Base-by-base conservation (phyloP, 2,329 filamentous ascomycete species). In the Saccharata proteae region DNA sequence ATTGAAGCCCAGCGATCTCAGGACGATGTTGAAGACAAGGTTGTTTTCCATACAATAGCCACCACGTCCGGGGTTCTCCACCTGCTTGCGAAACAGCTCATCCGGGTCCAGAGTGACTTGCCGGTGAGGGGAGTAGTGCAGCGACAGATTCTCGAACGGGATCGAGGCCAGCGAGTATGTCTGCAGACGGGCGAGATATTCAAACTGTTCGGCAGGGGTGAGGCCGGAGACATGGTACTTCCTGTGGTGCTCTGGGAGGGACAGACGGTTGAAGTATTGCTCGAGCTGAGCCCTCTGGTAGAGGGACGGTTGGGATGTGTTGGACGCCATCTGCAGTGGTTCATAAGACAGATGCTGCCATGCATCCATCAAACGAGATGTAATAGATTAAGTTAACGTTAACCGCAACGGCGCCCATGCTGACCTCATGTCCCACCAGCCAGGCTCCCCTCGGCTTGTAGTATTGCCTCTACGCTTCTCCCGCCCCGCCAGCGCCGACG, bases 11-110 rank as follows among this genome's bases (percentile, higher is more conserved):
- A 75, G 43, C 1, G 59, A 65, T 24, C 59, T 54, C 26, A 75
- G 44, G 9, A 74, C 51, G 3, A 58, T 61, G 5, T 58, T 61
- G 37, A 75, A 65, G 18, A 75, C 49, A 3, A 52, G 49, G 26
- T 71, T 72, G 39, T 65, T 70, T 47, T 75, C 70, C 67, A 75
- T 72, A 44, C 71, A 75, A 38, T 74, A 73, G 2, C 71, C 71
- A 16, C 71, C 70, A 18, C 67, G 48, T 4, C 58, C 57, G 27
- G 52, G 53, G 22, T 62, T 49, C 26, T 55, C 55, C 1, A 67
- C 61, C 19, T 75, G 57, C 44, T 74, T 74, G 24, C 61, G 52
- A 45, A 61, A 74, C 5, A 75, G 46, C 3, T 52, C 49, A 14
- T 65, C 48, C 1, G 64, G 57, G 29, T 72, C 57, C 22, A 72